Evolutionary conservation across 306 rosid species (phyloP).

Genomic region (peach (Prunus persica)): Prunus_persica_NCBIv2 NC_034013.1:805501-806000

Average conservation of each 20-base stretch:
- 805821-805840: constrained; percentile 93
- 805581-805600: constrained; percentile 17
- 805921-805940: constrained; percentile 90
- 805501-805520: constrained; percentile 99
- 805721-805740: constrained; percentile 6
- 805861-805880: constrained; percentile 94
- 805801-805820: constrained; percentile 86
- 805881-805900: constrained; percentile 91
- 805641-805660: background rate
- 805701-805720: constrained; percentile 13
- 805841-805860: constrained; percentile 93
- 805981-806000: constrained; percentile 8
- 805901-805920: constrained; percentile 98
- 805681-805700: constrained; percentile 12
- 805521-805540: constrained; percentile 98
- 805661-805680: background rate
- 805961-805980: background rate
- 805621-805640: background rate
- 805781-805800: constrained; percentile 98
- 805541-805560: constrained; percentile 98
- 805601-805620: background rate
- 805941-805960: constrained; percentile 83
- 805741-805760: constrained; percentile 62
- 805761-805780: constrained; percentile 95
- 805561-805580: constrained; percentile 99